A percentile compares a stretch with the other conserved stretches of the same genome.
Conservation (phyloP, 2,329 filamentous ascomycete genomes). For the Gyromitra esculenta region DNA sequence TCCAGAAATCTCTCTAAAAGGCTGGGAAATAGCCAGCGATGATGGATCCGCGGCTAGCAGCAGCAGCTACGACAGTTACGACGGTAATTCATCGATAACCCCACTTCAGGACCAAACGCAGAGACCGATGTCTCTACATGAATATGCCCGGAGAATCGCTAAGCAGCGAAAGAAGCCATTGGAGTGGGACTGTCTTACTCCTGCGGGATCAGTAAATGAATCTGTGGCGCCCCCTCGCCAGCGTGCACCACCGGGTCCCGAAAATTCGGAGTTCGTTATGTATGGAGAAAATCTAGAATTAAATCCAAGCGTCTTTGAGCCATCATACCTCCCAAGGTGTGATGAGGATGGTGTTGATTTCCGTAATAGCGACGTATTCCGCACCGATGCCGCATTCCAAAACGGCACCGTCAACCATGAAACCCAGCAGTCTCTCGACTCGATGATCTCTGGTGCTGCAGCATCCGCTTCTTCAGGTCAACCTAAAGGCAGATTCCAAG, state of each 20-base stretch:
- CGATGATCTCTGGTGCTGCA: not conserved
- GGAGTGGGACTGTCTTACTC: constrained; percentile 25
- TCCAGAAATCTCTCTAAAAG: not conserved
- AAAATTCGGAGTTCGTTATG: not conserved
- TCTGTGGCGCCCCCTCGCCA: not conserved
- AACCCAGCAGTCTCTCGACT: constrained; percentile 6
- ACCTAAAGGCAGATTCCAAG: constrained; percentile 2
- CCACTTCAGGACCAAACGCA: constrained; percentile 10
- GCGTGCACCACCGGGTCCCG: not conserved
- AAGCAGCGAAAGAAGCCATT: constrained; percentile 17
- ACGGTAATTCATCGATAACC: constrained; percentile 4
- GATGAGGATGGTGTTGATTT: not conserved
- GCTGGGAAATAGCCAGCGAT: constrained; percentile 26
- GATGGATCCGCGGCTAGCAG: constrained; percentile 8
- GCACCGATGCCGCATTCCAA: not conserved
- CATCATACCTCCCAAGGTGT: not conserved
- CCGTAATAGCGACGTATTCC: not conserved
- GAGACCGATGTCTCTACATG: constrained; percentile 33
- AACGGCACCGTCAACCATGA: not conserved
- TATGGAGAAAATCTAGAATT: not conserved
- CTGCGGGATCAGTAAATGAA: not conserved
- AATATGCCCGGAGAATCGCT: constrained; percentile 24
- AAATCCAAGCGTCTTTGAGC: not conserved
- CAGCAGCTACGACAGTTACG: constrained; percentile 19
- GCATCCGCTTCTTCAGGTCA: not conserved